Evolutionary conservation across 768 basidiomycete species (phyloP).

Genomic region (Leccinum incarnatum): DNA sequence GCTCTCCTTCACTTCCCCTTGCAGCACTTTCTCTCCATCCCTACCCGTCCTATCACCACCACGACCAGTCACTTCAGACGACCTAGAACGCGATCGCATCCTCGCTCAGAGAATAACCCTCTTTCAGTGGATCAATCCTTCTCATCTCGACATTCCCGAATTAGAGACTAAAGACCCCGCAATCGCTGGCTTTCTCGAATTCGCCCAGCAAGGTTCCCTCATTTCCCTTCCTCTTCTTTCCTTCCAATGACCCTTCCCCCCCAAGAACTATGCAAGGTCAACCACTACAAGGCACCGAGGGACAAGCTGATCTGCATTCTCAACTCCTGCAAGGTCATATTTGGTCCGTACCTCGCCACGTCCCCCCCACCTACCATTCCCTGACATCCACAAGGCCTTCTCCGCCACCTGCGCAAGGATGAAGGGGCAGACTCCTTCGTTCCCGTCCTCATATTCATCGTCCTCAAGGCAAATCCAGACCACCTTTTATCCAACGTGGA

Average conservation of each 20-base stretch:
- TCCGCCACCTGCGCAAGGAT: slow-evolving; percentile 81
- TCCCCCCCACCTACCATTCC: slow-evolving; percentile 1
- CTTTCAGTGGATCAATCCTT: slow-evolving; percentile 87
- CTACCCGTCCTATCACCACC: slow-evolving; percentile 62
- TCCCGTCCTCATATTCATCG: slow-evolving; percentile 91
- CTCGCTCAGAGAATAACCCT: slow-evolving; percentile 85
- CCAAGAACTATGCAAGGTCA: slow-evolving; percentile 90
- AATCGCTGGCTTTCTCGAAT: slow-evolving; percentile 75
- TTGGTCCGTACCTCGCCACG: slow-evolving; percentile 57
- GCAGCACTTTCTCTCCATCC: slow-evolving; percentile 90
- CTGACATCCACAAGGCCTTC: slow-evolving; percentile 56
- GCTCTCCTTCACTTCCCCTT: slow-evolving; percentile 6
- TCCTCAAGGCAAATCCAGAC: slow-evolving; percentile 90
- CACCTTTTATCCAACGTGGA: slow-evolving; percentile 95
- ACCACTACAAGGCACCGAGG: slow-evolving; percentile 97
- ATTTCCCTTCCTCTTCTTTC: not conserved
- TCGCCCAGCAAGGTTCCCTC: slow-evolving; percentile 79
- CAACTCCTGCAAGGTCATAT: slow-evolving; percentile 99
- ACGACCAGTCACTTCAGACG: slow-evolving; percentile 85
- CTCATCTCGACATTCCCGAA: slow-evolving; percentile 87
- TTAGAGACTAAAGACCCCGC: slow-evolving; percentile 52
- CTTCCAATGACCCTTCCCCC: slow-evolving; percentile 3
- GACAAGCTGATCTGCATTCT: slow-evolving; percentile 98
- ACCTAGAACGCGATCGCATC: slow-evolving; percentile 93
- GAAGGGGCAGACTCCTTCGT: slow-evolving; percentile 94